Evolutionary conservation across 2,329 filamentous ascomycete species (phyloP), one percentile per base, ranked within the genome.

Genomic region (Fusarium setosum): DNA sequence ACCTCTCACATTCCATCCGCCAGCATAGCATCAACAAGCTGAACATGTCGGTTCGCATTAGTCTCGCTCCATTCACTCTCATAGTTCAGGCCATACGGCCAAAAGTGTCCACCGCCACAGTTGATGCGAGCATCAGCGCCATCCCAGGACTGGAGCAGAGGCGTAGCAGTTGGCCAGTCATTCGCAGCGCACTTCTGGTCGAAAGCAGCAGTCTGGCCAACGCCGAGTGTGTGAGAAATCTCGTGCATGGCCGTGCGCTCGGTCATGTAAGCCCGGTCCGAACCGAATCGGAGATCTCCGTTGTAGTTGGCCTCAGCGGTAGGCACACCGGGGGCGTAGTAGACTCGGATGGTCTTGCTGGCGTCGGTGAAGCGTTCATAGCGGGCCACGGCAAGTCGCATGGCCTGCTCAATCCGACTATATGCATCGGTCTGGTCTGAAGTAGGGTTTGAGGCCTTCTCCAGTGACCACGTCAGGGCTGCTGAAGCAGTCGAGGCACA

Each of bases 221-320:
- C 74, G 4, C 82, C 82, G 6, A 84, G 76, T 1, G 81, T 83
- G 68, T 83, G 82, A 3, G 81, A 63, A 40, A 82, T 82, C 73
- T 84, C 82, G 65, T 84, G 82, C 68, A 84, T 74, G 6, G 82
- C 81, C 4, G 81, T 83, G 13, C 82, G 80, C 70, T 83, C 80
- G 45, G 70, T 83, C 82, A 84, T 83, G 74, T 81, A 83, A 1
- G 77, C 62, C 9, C 81, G 70, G 74, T 82, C 75, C 12, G 75
- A 73, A 6, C 81, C 81, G 70, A 84, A 83, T 13, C 81, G 79
- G n/a, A 83, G 72, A 69, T 81, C 77, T 37, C 81, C 81, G 67
- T 79, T 81, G 72, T 76, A 80, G 75, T 72, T 81, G 9, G 76
- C 82, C 63, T 83, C 82, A 21, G 82, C 82, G 0, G 81, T 83